Conservation (phyloP, 257 asterid species). For the Solanum paucissectum region DNA sequence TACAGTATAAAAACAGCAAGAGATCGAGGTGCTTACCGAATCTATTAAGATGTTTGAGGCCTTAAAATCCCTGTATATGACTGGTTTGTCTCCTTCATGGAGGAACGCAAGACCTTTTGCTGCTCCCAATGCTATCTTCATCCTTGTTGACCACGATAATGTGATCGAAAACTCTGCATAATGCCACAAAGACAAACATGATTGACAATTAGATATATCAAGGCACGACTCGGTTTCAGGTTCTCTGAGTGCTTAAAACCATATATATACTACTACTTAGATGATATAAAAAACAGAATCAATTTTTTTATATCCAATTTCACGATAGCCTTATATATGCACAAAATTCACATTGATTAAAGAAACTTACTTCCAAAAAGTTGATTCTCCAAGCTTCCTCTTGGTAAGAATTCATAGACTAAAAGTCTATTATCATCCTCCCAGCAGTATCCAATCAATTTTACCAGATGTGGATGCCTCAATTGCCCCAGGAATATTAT, state of each 20-base stretch:
- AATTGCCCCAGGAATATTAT: conserved; percentile 2
- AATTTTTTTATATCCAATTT: background rate
- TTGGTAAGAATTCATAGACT: conserved; percentile 1
- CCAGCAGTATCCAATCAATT: conserved; percentile 5
- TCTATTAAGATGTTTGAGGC: conserved; percentile 2
- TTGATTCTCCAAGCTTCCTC: conserved; percentile 5
- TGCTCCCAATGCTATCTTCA: conserved; percentile 7
- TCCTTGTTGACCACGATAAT: background rate
- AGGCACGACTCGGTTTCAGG: background rate
- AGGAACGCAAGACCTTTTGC: conserved; percentile 5
- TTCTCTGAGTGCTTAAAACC: background rate
- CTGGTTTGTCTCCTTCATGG: conserved; percentile 6
- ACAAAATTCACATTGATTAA: background rate
- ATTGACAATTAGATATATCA: background rate
- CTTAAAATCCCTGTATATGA: conserved; percentile 7
- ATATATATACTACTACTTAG: background rate
- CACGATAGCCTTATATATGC: background rate
- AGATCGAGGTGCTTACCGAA: background rate
- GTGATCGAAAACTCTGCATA: background rate
- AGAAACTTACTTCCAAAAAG: conserved; percentile 3
- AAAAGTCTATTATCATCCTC: background rate
- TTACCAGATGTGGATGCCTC: conserved; percentile 5
- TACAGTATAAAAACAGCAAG: background rate
- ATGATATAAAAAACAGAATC: background rate
- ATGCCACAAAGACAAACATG: background rate